Evolutionary conservation across 2,329 filamentous ascomycete genomes (phyloP), one percentile per base, ranked within the genome.

Genomic region (Colletotrichum caudatum): DNA sequence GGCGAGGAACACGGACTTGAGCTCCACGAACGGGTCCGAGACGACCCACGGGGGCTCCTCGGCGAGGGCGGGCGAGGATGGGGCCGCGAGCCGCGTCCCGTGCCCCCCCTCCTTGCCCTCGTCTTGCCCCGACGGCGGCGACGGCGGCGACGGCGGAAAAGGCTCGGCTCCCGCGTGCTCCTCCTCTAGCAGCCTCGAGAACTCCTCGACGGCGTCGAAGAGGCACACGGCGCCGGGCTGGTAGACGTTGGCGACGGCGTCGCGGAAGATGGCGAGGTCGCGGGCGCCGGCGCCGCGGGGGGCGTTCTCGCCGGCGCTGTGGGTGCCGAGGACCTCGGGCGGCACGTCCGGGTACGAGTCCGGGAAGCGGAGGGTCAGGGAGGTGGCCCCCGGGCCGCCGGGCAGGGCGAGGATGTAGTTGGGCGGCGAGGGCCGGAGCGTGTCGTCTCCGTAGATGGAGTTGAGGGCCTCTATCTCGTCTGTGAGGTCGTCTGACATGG

Each of bases 1-100:
- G 1, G 93, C 96, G 56, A 98, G 77, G 79, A 99, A 99, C 1
- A 93, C 90, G 0, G 94, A 98, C 78, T 94, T 97, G 79, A 93
- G 92, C 81, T 97, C 95, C 0, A 90, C 87, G 8, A 96, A 82
- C 0, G 90, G 86, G 5, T 93, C 90, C 0, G 94, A 97, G 0
- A 95, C 75, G 0, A 86, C 86, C 96, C 96, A 99, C 0, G 85
- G 81, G 2, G 88, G 86, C 46, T 63, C 51, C 14, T 67, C 64
- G 12, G 46, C n/a, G 46, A 50, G 23, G 51, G 29, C 20, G 51
- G 23, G 20, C 44, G 44, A 48, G 53, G 23, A 48, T 44, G 20
- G 53, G 37, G 59, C 48, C 44, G n/a, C 29, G 0, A 54, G 20
- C 0, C 39, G 73, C 76, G 73, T 23, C 74, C 75, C 23, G 74